Evolutionary conservation across 371 early-diverging fungal genomes (phyloP), one percentile per base, ranked within the genome.

Genomic region (Apophysomyces ossiformis): DNA sequence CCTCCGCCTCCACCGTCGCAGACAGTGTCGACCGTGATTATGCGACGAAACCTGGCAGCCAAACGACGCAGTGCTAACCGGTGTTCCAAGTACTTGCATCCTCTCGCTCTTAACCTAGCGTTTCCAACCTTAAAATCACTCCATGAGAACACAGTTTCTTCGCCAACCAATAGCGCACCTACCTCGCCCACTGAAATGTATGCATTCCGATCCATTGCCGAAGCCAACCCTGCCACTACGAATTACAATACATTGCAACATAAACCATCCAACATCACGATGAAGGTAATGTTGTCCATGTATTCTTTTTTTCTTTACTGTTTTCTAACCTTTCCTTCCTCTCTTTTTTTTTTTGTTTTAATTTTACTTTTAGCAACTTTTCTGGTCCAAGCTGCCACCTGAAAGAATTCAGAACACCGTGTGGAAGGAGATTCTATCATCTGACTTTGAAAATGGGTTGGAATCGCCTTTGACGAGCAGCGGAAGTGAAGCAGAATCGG

Each of bases 371-470:
- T 66, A 83, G 72, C 87, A 87, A 75, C 75, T 87, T 37, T 87
- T 85, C 69, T 87, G 87, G 87, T 85, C 86, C 67, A 87, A 87
- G 37, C 62, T 87, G 41, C 77, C 87, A 5, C 66, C 72, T 11
- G 85, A 84, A 18, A 77, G 81, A 18, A 83, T 87, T 45, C 73
- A 75, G 2, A 77, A 82, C 39, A 87, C 87, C 4, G 82, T 87
- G 0, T 87, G 87, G 87, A 75, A 79, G 32, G 86, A 87, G 36
- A 80, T 87, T 13, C 61, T 73, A 0, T 71, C 77, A 1, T 67
- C 74, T 6, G 70, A 75, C 18, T 43, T 69, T 6, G 57, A 38
- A 26, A 44, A 66, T n/a, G 70, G 72, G 7, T 50, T 75, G 32
- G 76, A 75, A 46, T 75, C 69, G 8, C 68, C 68, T 2, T 44